Base-by-base conservation (phyloP, 176 grass and related monocot species). In the Pontederia crassipes region DNA sequence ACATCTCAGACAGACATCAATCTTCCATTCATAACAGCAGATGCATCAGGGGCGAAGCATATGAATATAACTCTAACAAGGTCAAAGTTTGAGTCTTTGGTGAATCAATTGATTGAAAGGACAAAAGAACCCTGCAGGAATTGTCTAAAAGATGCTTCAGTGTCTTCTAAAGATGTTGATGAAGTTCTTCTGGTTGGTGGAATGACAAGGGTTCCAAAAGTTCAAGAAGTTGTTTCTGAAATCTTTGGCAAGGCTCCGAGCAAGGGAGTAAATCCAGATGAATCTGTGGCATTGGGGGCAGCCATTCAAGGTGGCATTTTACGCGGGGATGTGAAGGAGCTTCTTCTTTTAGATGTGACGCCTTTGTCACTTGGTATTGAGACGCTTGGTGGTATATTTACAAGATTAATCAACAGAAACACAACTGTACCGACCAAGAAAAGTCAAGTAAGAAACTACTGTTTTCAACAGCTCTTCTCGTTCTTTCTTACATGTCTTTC, bases 351-450 rank as follows among this genome's bases (percentile, higher is more conserved):
- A 27, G 86, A 85, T 66, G 74, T 89, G 16, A 89, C 86, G 45
- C 86, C 86, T 48, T 79, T 89, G 17, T 89, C 86, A 4, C 78
- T 89, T 46, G 86, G 86, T 73, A 89, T 85, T 65, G 86, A 89
- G 67, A 89, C 86, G 0, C 86, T 89, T 2, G 86, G 86, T 69
- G 81, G 86, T 72, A 85, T 89, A 45, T 89, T 89, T 64, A 89
- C 75, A 0, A 85, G 86, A 74, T 70, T 89, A 28, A 89, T 89
- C 66, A 89, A 79, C 73, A 74, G 86, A 68, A 89, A 89, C 74
- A 89, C 86, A 28, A 89, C 86, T 27, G 85, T 89, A 69, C 86
- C 86, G 15, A 85, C 86, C 6, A 89, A 89, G 78, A 82, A 89
- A 52, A 89, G 86, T 49, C 86, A 84, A 70, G 81, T 84, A 57